phyloP scores from a whole-genome alignment of 305 asterid genomes.

The Monarda citriodora region DNA sequence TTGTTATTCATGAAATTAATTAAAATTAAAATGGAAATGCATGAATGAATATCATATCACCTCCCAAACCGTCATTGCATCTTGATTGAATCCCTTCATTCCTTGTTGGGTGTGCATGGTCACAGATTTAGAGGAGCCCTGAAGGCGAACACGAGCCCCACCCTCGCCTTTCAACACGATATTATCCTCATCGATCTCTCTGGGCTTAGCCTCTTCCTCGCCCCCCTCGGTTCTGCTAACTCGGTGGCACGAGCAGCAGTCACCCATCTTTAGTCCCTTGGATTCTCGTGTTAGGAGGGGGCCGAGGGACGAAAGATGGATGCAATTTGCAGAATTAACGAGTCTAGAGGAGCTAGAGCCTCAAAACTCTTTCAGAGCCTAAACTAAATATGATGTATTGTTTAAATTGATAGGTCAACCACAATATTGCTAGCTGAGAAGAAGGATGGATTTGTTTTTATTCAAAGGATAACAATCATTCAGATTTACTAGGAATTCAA shows the following conservation, averaged over 20 bases:
- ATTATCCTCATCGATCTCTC: slow-evolving; percentile 35
- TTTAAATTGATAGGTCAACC: neutral
- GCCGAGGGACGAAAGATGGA: slow-evolving; percentile 31
- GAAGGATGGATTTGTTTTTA: slow-evolving; percentile 12
- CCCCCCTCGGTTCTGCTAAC: slow-evolving; percentile 35
- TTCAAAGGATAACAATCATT: slow-evolving; percentile 6
- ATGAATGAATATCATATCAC: slow-evolving; percentile 34
- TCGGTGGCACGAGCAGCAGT: slow-evolving; percentile 76
- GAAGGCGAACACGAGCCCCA: slow-evolving; percentile 74
- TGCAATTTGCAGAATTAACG: neutral
- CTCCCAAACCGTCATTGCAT: slow-evolving; percentile 98
- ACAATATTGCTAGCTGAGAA: neutral
- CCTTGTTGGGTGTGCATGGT: slow-evolving; percentile 85
- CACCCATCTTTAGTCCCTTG: slow-evolving; percentile 60
- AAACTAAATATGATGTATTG: neutral
- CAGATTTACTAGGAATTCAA: slow-evolving; percentile 12
- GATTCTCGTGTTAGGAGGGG: slow-evolving; percentile 5
- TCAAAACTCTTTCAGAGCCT: neutral
- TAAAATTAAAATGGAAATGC: too few species aligned
- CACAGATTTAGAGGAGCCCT: slow-evolving; percentile 70
- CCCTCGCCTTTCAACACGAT: slow-evolving; percentile 51
- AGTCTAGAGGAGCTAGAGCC: neutral
- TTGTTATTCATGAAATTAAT: too few species aligned
- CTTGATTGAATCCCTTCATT: slow-evolving; percentile 72
- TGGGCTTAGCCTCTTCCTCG: slow-evolving; percentile 33